These are phyloP conservation scores for Eucalyptus microcorys DNA, from an alignment of 345 rosid species.

Conservation along the genomic window DNA sequence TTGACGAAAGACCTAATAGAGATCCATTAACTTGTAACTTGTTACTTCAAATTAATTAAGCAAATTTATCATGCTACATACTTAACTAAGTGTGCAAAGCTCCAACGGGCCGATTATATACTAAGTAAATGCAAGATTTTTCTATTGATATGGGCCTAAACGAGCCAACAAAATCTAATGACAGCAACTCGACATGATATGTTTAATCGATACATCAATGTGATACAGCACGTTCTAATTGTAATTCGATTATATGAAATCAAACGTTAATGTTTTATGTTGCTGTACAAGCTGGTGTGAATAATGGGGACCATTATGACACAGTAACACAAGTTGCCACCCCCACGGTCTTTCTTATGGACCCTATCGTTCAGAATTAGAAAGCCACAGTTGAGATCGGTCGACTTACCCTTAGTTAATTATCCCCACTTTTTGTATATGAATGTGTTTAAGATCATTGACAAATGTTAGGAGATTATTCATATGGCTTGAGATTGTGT, in stretches of 20 bases:
- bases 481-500: too few species aligned
- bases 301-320: neutral
- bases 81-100: neutral
- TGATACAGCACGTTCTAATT: accelerated
- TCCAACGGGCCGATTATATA: neutral
- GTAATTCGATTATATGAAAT: neutral
- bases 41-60: neutral
- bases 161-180: neutral
- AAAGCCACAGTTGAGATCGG: neutral
- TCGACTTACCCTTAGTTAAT: neutral
- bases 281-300: neutral
- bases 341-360: neutral
- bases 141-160: neutral
- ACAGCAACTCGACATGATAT: accelerated
- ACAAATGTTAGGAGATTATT: too few species aligned
- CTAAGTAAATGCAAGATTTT: neutral
- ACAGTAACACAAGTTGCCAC: neutral
- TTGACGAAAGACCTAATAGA: neutral
- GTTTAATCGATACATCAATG: accelerated
- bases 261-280: neutral
- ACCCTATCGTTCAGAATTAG: accelerated
- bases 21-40: neutral
- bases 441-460: neutral
- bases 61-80: neutral
- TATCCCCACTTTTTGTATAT: neutral